Evolutionary conservation across 1,284 basidiomycete genomes (phyloP).

Genomic region (Heterobasidion irregulare): DNA sequence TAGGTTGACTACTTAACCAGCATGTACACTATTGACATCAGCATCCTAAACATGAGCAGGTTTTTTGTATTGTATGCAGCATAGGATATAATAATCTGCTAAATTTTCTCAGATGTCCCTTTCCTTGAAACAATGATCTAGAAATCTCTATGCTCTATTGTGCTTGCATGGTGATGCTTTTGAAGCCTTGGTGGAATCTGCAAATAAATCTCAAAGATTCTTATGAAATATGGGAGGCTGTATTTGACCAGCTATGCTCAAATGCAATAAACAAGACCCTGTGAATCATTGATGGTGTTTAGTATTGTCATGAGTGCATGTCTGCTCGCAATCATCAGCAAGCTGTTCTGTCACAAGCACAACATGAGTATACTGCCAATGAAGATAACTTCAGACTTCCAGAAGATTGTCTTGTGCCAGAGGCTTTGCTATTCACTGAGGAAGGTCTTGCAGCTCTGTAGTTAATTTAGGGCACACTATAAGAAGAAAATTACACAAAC

Average conservation of each 20-base stretch:
- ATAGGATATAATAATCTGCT: neutral
- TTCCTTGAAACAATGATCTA: slow-evolving; percentile 19
- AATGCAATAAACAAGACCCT: neutral
- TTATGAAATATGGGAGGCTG: slow-evolving; percentile 16
- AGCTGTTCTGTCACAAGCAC: neutral
- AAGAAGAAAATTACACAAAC: neutral
- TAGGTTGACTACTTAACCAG: slow-evolving; percentile 7
- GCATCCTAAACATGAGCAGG: slow-evolving; percentile 1
- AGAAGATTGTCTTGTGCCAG: no score
- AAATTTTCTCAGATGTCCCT: slow-evolving; percentile 21
- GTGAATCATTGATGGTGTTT: slow-evolving; percentile 20
- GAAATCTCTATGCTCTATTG: slow-evolving; percentile 21
- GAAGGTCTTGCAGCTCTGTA: neutral
- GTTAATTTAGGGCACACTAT: no score
- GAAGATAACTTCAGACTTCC: no score
- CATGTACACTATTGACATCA: slow-evolving; percentile 6
- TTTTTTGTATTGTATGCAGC: neutral
- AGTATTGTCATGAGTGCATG: slow-evolving; percentile 27
- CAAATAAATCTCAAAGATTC: slow-evolving; percentile 18
- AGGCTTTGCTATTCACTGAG: no score
- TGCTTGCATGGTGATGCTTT: slow-evolving; percentile 26
- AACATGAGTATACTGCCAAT: neutral
- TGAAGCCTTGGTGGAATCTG: slow-evolving; percentile 31
- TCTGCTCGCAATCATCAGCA: slow-evolving; percentile 5
- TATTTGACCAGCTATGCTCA: slow-evolving; percentile 14